Percentiles rank a stretch among this genome's conserved stretches.
phyloP scores from a whole-genome alignment of 2,329 filamentous ascomycete species.

The Microsporum canis region DNA sequence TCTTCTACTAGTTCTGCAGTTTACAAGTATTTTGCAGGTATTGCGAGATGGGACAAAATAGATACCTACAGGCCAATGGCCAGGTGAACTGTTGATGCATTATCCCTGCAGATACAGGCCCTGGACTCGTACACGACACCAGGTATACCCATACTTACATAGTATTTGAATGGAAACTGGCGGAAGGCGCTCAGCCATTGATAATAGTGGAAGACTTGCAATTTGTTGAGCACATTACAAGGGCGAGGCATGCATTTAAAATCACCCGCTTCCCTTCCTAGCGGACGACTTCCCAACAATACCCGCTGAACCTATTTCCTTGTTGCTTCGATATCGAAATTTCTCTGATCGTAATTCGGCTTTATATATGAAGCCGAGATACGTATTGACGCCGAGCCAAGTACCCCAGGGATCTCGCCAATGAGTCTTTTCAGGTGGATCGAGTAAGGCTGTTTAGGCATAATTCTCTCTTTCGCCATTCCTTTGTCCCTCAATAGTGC shows the following conservation, averaged over 20 bases:
- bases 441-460: slow-evolving; percentile 29
- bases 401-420: slow-evolving; percentile 35
- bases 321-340: slow-evolving; percentile 66
- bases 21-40: slow-evolving; percentile 44
- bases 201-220: slow-evolving; percentile 88
- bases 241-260: slow-evolving; percentile 85
- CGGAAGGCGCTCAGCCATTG: slow-evolving; percentile 70
- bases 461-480: background rate
- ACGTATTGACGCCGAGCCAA: slow-evolving; percentile 60
- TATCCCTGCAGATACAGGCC: too few species aligned
- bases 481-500: too few species aligned
- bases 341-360: slow-evolving; percentile 74
- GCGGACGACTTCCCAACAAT: slow-evolving; percentile 90
- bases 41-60: slow-evolving; percentile 44
- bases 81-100: too few species aligned
- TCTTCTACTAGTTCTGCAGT: too few species aligned
- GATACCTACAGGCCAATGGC: too few species aligned
- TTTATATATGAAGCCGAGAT: slow-evolving; percentile 69
- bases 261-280: slow-evolving; percentile 70
- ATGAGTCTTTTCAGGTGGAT: slow-evolving; percentile 25
- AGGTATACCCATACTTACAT: slow-evolving; percentile 30
- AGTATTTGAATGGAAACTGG: slow-evolving; percentile 62
- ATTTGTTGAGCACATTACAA: slow-evolving; percentile 62
- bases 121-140: too few species aligned
- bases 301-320: slow-evolving; percentile 74